Base-by-base conservation (phyloP, 192 early-diverging fungal species). In the Coemansia sp. region DNA sequence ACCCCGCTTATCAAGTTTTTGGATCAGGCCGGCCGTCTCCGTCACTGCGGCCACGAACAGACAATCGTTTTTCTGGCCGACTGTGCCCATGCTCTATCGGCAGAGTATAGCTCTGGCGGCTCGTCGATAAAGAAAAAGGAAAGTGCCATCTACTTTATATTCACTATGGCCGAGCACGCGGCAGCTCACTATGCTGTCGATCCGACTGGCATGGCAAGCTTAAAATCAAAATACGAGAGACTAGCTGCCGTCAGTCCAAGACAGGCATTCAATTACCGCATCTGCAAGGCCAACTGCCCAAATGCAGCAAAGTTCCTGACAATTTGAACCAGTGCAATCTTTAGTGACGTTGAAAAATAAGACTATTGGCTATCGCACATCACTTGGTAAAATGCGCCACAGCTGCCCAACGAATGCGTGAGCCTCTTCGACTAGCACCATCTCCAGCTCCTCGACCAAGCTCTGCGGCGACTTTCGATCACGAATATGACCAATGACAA, bases 391-490 rank as follows among this genome's bases (percentile, higher is more conserved):
- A 67, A 72, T 42, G 15, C 94, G 86, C 96, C 96, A 99, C 12
- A 98, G 77, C 65, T 90, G 91, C 72, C 90, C 89, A 10, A 97
- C 95, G 88, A 99, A 93, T 36, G 88, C 84, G 20, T 89, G 87
- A 4, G 96, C 91, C 59, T 96, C 96, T 18, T 96, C 94, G 66
- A 94, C 96, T 63, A 98, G 84, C 1, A 94, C 93, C 82, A 80
- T 75, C 67, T 90, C 86, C 55, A 99, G 86, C 78, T 97, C 97
- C 10, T 89, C 87, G 10, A 89, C 87, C 18, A 99, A 77, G 42
- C 85, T 86, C 65, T 82, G 81, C 0, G 94, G 91, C 0, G 90
- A 71, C 36, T 90, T 90, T 65, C 83, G 86, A 36, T 88, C 87
- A 12, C 82, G 74, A 20, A 99, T 84, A 66, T 90, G 88, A 20